phyloP scores from a whole-genome alignment of 768 basidiomycete genomes.

The Boletus pseudo-olivaceus region DNA sequence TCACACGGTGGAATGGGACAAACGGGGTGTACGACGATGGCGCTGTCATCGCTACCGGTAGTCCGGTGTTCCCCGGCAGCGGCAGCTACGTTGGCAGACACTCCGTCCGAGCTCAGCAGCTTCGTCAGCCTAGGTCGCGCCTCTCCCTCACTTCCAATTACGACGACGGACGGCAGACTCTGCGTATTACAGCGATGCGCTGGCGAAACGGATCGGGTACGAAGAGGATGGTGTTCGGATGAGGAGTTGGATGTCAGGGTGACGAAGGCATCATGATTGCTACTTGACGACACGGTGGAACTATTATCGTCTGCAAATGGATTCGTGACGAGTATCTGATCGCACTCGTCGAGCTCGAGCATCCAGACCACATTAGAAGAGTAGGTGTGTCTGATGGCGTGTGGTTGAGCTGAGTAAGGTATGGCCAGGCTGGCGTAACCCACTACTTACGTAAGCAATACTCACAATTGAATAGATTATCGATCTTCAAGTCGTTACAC shows the following conservation, averaged over 20 bases:
- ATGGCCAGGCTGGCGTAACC: neutral
- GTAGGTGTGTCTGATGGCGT: neutral
- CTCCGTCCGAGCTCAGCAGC: neutral
- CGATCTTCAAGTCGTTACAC: too few species aligned
- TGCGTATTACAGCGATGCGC: neutral
- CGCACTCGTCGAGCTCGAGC: conserved; percentile 23
- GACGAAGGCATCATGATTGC: neutral
- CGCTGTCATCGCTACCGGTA: neutral
- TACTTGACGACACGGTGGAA: neutral
- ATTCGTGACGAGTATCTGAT: conserved; percentile 21
- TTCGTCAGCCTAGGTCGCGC: conserved; percentile 3
- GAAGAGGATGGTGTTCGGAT: conserved; percentile 16
- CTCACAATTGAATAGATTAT: too few species aligned
- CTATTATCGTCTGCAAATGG: conserved; percentile 10
- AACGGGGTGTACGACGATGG: conserved; percentile 15
- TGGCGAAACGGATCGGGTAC: conserved; percentile 8
- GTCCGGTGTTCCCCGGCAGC: neutral
- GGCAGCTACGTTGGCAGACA: neutral
- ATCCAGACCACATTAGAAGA: conserved; percentile 27
- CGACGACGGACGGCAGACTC: neutral
- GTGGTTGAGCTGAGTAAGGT: neutral
- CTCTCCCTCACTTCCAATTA: neutral
- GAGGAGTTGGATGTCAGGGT: neutral
- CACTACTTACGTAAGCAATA: conserved; percentile 8
- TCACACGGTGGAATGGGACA: conserved; percentile 2